These are phyloP conservation scores for Strombidium stylifer DNA, from an alignment of 73 alveolate genomes.

Conservation along the genomic window DNA sequence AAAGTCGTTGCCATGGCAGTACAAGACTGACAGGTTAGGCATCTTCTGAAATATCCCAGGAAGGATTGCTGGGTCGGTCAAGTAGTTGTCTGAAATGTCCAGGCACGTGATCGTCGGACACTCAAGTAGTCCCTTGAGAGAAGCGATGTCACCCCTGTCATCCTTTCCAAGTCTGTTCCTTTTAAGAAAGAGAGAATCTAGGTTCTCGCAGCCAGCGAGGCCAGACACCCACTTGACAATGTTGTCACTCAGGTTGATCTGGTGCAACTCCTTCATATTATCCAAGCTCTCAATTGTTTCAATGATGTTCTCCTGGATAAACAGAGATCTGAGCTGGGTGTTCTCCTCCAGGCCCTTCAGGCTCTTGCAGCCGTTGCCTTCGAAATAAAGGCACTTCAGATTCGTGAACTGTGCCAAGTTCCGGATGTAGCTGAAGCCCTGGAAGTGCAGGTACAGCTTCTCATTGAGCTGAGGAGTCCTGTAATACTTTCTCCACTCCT, in stretches of 20 bases:
- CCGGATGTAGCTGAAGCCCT: conserved; percentile 81
- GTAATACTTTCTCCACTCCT: conserved; percentile 86
- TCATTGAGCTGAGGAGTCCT: conserved; percentile 96
- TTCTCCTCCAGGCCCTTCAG: conserved; percentile 93
- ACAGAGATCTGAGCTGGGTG: conserved; percentile 88
- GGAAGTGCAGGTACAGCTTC: conserved; percentile 93
- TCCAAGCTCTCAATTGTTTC: conserved; percentile 83
- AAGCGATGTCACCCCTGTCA: conserved; percentile 64
- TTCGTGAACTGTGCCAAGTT: conserved; percentile 71
- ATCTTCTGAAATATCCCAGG: conserved; percentile 83
- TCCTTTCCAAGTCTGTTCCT: conserved; percentile 89
- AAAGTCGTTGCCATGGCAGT: conserved; percentile 90
- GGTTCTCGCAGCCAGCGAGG: conserved; percentile 56
- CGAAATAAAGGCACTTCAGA: conserved; percentile 85
- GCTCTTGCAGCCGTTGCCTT: conserved; percentile 85
- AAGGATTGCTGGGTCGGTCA: conserved; percentile 79
- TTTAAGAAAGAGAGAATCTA: conserved; percentile 79
- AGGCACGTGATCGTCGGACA: conserved; percentile 76
- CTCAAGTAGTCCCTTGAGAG: conserved; percentile 80
- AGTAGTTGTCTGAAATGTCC: conserved; percentile 93
- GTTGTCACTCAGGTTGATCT: conserved; percentile 91
- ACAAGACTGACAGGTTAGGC: conserved; percentile 90
- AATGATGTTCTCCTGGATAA: conserved; percentile 92
- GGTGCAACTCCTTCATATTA: conserved; percentile 61
- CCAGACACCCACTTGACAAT: conserved; percentile 80